Evolutionary conservation across 768 basidiomycete genomes (phyloP).

Genomic region (Auricularia auricula-judae): DNA sequence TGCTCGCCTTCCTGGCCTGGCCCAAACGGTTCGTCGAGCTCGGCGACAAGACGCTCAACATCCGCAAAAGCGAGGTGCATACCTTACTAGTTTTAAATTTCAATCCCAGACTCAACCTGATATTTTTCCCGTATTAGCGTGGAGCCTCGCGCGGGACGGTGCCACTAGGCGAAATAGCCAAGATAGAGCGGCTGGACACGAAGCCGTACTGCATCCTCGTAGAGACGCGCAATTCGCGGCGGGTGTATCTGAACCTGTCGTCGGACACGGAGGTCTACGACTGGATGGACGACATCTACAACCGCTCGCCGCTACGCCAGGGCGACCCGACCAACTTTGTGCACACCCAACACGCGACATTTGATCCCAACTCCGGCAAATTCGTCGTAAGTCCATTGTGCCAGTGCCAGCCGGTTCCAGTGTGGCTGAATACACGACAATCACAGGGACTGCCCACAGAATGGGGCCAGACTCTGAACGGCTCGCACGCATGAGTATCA

Average conservation of each 20-base stretch:
- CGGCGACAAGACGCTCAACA: neutral
- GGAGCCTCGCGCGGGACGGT: neutral
- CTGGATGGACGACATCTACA: neutral
- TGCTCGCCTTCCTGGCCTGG: neutral
- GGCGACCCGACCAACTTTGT: neutral
- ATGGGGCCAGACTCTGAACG: neutral
- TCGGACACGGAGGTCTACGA: neutral
- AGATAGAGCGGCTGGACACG: neutral
- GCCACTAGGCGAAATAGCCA: neutral
- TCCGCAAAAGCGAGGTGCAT: neutral
- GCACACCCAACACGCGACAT: neutral
- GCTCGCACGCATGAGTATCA: neutral
- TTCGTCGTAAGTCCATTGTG: neutral
- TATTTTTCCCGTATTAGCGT: neutral
- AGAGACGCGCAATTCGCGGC: neutral
- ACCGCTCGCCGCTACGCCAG: neutral
- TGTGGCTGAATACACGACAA: neutral
- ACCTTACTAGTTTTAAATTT: no score
- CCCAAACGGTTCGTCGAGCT: neutral
- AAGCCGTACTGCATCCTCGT: constrained; percentile 1
- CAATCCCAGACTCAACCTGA: no score
- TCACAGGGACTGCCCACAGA: neutral
- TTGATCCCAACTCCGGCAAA: neutral
- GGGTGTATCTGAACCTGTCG: neutral
- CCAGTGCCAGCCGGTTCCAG: neutral